Evolutionary conservation across 768 basidiomycete genomes (phyloP), one percentile per base, ranked within the genome.

Genomic region (Collybiopsis confluens): DNA sequence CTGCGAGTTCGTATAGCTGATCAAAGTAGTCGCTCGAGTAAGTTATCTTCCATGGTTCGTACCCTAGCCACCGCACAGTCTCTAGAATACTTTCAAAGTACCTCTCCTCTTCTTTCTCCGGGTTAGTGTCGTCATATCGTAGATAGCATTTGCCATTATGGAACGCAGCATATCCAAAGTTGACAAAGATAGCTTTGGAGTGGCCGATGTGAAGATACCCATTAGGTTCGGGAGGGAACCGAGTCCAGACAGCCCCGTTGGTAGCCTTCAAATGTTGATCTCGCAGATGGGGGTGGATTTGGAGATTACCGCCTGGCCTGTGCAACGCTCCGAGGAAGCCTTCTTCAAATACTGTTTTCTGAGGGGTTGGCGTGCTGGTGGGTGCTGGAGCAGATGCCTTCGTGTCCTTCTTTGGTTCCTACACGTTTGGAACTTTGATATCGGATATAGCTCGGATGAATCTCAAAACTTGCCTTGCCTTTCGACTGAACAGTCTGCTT

Each of bases 161-260:
- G 67, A 94, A 84, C 13, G 93, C 92, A 30, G 97, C 97, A 65
- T 92, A 99, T n/a, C 97, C 97, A 67, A 98, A 99, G 69, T 95
- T 90, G 57, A 98, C 86, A 62, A 97, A 96, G 63, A 99, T 98
- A 2, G 97, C 96, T 66, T 99, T 99, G 46, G 95, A 98, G 65
- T 99, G 97, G 2, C 96, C 96, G 59, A 92, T 88, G 62, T 93
- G 97, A 37, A 98, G 78, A 71, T 81, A 98, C 11, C 97, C 97
- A 65, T 99, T 99, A 3, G 97, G 97, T 71, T 99, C 97, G 2
- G 97, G 97, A 23, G 97, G 97, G 72, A 99, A 99, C 36, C 97
- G 91, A 10, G 97, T 99, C 73, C 86, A 87, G 3, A 98, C 95
- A 46, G 81, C 74, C 7, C 93, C 91, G 13, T 79, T 81, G 0